A percentile compares a stretch with the other conserved stretches of the same genome.
Evolutionary conservation across 176 grass and related monocot genomes (phyloP).

Genomic region (Zea luxurians): DNA sequence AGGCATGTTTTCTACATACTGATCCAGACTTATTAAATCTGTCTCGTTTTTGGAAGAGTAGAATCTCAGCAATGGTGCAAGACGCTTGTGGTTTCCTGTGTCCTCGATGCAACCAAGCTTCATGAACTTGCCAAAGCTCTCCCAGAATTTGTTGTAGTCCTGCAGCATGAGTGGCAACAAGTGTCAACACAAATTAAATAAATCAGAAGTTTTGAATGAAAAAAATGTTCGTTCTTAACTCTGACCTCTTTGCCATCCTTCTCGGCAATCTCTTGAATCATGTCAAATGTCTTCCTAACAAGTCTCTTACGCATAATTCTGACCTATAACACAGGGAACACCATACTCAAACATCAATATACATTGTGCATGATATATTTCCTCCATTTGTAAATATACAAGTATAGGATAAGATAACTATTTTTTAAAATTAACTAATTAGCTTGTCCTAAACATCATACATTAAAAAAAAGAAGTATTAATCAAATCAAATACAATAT

Average conservation of each 20-base stretch:
- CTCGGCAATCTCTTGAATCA: conserved; percentile 88
- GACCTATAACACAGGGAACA: conserved; percentile 48
- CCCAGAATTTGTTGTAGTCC: conserved; percentile 95
- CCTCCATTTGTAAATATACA: not conserved
- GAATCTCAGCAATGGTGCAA: conserved; percentile 67
- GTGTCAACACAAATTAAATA: not conserved
- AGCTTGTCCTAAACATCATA: not conserved
- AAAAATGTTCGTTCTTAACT: not conserved
- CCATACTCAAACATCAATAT: not conserved
- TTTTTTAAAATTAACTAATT: not conserved
- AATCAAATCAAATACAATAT: conserved; percentile 8
- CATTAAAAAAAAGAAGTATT: not conserved
- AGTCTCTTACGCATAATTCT: conserved; percentile 95
- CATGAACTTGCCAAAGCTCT: conserved; percentile 88
- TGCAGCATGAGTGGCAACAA: conserved; percentile 31
- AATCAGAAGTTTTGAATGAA: not conserved
- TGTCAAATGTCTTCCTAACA: conserved; percentile 95
- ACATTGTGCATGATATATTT: not conserved
- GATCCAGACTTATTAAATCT: conserved; percentile 73
- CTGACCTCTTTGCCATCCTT: conserved; percentile 74
- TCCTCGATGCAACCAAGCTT: conserved; percentile 95
- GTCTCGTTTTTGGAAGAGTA: conserved; percentile 76
- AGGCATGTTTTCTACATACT: conserved; percentile 83
- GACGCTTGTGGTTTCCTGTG: conserved; percentile 81
- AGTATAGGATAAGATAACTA: not conserved